Evolutionary conservation across 2,329 filamentous ascomycete genomes (phyloP).

Genomic region (Trichoderma aggressivum): DNA sequence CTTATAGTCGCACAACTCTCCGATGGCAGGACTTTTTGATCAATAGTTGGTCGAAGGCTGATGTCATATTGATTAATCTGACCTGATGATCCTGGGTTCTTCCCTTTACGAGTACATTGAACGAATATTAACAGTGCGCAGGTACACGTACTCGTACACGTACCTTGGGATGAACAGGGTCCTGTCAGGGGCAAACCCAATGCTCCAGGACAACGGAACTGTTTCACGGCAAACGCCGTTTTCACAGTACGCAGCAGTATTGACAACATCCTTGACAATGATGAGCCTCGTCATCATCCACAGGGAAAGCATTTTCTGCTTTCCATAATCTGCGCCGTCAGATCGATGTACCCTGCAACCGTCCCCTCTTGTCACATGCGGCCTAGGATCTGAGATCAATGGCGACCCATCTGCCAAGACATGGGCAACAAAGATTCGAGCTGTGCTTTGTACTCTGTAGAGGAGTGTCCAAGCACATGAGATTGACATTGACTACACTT

Average conservation of each 20-base stretch:
- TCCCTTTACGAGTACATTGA: neutral
- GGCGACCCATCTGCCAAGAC: neutral
- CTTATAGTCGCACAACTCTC: neutral
- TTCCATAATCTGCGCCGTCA: neutral
- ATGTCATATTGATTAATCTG: neutral
- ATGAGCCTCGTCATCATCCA: neutral
- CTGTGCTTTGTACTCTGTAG: too few species aligned
- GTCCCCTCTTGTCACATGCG: conserved; percentile 1
- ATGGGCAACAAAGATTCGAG: neutral
- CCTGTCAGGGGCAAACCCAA: neutral
- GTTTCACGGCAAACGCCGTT: conserved; percentile 6
- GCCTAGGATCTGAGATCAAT: conserved; percentile 7
- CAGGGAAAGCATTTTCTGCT: neutral
- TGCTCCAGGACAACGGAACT: neutral
- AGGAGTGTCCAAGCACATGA: neutral
- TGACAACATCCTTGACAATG: neutral
- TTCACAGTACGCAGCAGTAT: neutral
- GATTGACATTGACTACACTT: neutral
- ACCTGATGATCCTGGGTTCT: neutral
- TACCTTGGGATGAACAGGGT: neutral
- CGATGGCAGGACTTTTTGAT: neutral
- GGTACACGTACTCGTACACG: neutral
- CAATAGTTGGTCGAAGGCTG: neutral
- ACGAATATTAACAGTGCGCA: neutral
- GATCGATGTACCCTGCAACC: conserved; percentile 4